Evolutionary conservation across 257 asterid genomes (phyloP).

Genomic region (Catharanthus roseus): DNA sequence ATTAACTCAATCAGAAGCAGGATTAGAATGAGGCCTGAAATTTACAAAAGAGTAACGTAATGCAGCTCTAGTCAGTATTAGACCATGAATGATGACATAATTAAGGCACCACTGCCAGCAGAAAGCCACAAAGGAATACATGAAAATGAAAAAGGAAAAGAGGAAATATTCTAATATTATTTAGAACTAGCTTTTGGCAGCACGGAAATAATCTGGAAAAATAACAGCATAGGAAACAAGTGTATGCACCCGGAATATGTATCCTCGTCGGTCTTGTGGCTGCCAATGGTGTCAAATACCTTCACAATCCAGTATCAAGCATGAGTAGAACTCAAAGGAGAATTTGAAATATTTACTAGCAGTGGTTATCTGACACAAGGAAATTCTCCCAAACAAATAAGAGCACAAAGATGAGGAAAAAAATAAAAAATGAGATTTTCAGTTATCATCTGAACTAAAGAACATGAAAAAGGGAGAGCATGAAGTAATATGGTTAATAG

Average conservation of each 20-base stretch:
- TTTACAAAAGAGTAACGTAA: neutral
- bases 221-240: neutral
- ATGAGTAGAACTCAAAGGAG: conserved; percentile 15
- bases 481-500: neutral
- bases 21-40: neutral
- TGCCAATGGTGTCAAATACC: conserved; percentile 93
- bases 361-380: neutral
- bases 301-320: conserved; percentile 34
- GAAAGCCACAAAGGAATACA: neutral
- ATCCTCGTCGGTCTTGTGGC: conserved; percentile 76
- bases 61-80: neutral
- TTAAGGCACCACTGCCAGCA: neutral
- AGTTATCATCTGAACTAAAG: conserved; percentile 8
- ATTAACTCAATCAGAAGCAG: neutral
- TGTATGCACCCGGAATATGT: conserved; percentile 51
- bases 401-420: neutral
- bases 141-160: conserved; percentile 1
- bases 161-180: neutral
- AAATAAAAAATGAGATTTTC: neutral
- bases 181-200: neutral
- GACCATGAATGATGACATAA: neutral
- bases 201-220: neutral
- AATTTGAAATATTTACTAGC: neutral
- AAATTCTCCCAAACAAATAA: neutral
- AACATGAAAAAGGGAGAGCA: neutral